Evolutionary conservation across 2,329 filamentous ascomycete genomes (phyloP).

Genomic region (Keithomyces neogunnii): DNA sequence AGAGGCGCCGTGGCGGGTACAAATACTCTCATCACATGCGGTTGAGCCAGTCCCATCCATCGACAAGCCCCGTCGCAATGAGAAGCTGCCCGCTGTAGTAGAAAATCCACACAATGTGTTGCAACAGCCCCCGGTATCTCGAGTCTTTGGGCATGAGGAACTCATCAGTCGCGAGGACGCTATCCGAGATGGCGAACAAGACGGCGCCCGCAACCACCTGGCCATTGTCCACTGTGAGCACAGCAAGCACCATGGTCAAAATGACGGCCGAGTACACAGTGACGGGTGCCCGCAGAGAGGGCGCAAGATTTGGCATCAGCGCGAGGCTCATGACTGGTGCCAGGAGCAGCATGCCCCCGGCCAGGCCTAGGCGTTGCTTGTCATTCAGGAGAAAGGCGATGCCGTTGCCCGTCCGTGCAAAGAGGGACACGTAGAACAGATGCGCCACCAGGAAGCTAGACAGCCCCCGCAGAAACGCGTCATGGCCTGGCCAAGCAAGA

Average conservation of each 20-base stretch:
- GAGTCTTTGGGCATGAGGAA: slow-evolving; percentile 20
- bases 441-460: slow-evolving; percentile 25
- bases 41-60: slow-evolving; percentile 3
- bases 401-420: slow-evolving; percentile 11
- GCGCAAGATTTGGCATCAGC: slow-evolving; percentile 18
- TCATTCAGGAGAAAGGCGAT: slow-evolving; percentile 5
- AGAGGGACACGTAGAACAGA: slow-evolving; percentile 22
- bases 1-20: background rate
- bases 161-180: slow-evolving; percentile 22
- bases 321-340: slow-evolving; percentile 17
- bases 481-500: slow-evolving; percentile 24
- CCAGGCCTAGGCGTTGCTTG: slow-evolving; percentile 10
- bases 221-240: slow-evolving; percentile 17
- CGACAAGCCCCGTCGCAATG: slow-evolving; percentile 14
- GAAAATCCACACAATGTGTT: slow-evolving; percentile 24
- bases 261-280: slow-evolving; percentile 23
- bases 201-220: slow-evolving; percentile 19
- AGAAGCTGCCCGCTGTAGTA: slow-evolving; percentile 26
- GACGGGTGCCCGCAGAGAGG: slow-evolving; percentile 18
- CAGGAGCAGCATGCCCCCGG: slow-evolving; percentile 12
- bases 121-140: slow-evolving; percentile 19
- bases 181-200: slow-evolving; percentile 25
- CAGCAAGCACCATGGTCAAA: slow-evolving; percentile 21
- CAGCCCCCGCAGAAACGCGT: slow-evolving; percentile 23
- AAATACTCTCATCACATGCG: background rate